phyloP scores from a whole-genome alignment of 768 basidiomycete genomes.

The Lactarius psammicola region DNA sequence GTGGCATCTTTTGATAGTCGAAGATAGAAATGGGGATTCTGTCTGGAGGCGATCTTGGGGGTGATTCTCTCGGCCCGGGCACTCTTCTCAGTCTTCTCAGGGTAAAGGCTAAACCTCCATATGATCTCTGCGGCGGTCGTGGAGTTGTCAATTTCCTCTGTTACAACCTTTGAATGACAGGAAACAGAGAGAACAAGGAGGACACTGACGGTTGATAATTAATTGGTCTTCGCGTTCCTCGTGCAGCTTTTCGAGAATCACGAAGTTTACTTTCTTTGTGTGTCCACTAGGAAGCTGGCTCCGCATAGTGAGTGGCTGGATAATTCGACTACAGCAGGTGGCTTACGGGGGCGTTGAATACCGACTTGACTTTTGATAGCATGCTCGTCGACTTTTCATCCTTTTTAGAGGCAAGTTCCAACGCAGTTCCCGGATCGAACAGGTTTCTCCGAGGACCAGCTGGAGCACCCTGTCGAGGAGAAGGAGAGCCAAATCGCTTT shows the following conservation, averaged over 20 bases:
- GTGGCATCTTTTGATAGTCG: neutral
- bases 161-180: neutral
- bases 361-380: neutral
- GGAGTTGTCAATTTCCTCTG: neutral
- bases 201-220: neutral
- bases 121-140: neutral
- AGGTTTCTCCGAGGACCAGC: neutral
- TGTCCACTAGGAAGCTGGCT: neutral
- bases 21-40: conserved; percentile 2
- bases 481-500: neutral
- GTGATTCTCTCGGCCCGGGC: neutral
- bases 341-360: neutral
- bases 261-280: neutral
- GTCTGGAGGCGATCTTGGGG: neutral
- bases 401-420: neutral
- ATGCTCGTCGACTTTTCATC: neutral
- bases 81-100: neutral
- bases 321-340: neutral
- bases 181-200: neutral
- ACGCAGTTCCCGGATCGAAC: neutral
- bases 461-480: neutral
- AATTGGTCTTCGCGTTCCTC: neutral
- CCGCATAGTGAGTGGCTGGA: neutral
- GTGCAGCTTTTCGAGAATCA: neutral
- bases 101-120: neutral